Conservation (phyloP, 2,329 filamentous ascomycete species). For the Biscogniauxia marginata region DNA sequence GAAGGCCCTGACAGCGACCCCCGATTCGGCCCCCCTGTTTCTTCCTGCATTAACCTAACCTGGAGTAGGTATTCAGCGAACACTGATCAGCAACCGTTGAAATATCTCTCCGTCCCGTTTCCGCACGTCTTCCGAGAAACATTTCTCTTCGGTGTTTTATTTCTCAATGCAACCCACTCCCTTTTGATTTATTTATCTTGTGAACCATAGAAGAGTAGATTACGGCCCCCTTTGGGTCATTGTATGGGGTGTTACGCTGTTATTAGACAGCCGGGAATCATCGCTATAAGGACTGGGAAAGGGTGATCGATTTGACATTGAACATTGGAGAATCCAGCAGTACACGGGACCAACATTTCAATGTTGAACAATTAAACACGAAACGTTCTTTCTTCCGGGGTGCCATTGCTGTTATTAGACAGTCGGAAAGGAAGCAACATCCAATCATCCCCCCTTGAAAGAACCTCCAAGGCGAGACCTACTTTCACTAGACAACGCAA, state of each 20-base stretch:
- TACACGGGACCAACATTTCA: conserved; percentile 13
- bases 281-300: background rate
- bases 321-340: conserved; percentile 1
- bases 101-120: background rate
- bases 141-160: background rate
- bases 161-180: no score
- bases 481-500: background rate
- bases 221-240: background rate
- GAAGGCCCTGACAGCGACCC: background rate
- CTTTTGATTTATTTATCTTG: background rate
- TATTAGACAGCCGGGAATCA: conserved; percentile 28
- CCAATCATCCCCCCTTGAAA: background rate
- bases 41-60: background rate
- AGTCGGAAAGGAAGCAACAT: conserved; percentile 14
- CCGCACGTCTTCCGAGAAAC: background rate
- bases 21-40: background rate
- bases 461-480: background rate
- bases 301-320: background rate
- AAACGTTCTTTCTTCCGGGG: conserved; percentile 6
- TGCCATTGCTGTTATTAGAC: conserved; percentile 35
- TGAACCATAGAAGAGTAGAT: background rate
- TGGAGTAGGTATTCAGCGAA: background rate
- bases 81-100: background rate
- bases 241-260: conserved; percentile 23
- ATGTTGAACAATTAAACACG: conserved; percentile 19